These are phyloP conservation scores for Paralagenidium karlingii DNA, from an alignment of 352 stramenopile genomes.

Conservation along the genomic window DNA sequence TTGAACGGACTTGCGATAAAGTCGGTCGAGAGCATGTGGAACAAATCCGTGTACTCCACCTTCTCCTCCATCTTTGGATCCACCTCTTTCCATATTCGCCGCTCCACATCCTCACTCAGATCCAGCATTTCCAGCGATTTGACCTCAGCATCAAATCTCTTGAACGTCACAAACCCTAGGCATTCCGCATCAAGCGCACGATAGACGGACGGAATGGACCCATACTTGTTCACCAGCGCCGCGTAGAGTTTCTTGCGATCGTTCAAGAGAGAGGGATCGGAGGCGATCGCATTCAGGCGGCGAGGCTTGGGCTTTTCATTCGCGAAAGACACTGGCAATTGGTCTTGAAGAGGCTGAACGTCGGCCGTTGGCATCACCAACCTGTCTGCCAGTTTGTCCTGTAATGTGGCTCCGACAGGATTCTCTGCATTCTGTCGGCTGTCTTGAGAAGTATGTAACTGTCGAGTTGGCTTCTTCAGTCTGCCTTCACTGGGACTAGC, in stretches of 20 bases:
- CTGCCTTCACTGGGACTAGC: no score
- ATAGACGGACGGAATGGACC: constrained; percentile 67
- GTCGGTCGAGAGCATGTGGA: constrained; percentile 49
- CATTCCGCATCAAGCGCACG: constrained; percentile 51
- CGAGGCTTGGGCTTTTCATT: no score
- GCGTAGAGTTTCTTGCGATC: constrained; percentile 42
- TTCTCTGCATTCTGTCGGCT: no score
- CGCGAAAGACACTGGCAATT: no score
- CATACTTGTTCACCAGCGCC: constrained; percentile 60
- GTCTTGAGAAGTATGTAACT: no score
- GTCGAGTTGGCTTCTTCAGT: no score
- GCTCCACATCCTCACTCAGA: constrained; percentile 23
- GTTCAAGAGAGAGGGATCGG: constrained; percentile 13
- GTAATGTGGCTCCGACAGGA: no score
- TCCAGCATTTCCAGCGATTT: constrained; percentile 49
- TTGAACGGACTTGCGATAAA: constrained; percentile 5
- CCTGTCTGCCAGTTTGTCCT: no score
- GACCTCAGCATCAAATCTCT: constrained; percentile 63
- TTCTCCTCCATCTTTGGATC: constrained; percentile 63
- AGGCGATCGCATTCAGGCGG: no score
- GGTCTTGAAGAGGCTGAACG: no score
- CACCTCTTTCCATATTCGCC: constrained; percentile 33
- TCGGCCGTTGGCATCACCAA: no score
- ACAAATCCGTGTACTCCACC: constrained; percentile 58
- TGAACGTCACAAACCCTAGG: constrained; percentile 55